phyloP scores from a whole-genome alignment of 306 rosid genomes.

The Canavalia ensiformis region DNA sequence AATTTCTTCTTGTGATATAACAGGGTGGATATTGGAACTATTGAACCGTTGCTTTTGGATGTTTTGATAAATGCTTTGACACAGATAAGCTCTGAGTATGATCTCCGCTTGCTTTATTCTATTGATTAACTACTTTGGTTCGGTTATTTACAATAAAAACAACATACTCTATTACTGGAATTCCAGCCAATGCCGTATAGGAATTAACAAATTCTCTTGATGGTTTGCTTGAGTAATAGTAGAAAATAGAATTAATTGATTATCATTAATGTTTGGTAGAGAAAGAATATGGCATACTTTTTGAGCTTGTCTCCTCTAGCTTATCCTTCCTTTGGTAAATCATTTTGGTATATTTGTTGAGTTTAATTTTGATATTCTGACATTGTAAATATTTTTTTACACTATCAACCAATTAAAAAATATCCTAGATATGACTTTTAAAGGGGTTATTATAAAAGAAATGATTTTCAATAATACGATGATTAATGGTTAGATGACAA shows the following conservation, averaged over 20 bases:
- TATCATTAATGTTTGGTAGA: background rate
- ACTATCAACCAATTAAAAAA: no score
- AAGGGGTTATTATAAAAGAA: no score
- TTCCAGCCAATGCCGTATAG: slow-evolving; percentile 31
- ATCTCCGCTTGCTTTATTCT: slow-evolving; percentile 28
- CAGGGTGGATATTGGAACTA: slow-evolving; percentile 93
- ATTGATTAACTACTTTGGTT: slow-evolving; percentile 1
- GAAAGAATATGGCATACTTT: background rate
- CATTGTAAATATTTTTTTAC: no score
- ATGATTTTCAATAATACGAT: no score
- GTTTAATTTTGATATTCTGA: no score
- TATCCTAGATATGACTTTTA: no score
- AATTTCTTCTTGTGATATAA: slow-evolving; percentile 40
- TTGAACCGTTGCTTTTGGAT: slow-evolving; percentile 83
- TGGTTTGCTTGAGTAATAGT: background rate
- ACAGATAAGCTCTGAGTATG: slow-evolving; percentile 96
- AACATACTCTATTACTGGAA: background rate
- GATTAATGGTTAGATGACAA: no score
- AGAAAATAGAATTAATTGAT: background rate
- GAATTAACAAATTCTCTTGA: background rate
- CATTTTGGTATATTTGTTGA: background rate
- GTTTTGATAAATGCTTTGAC: slow-evolving; percentile 87
- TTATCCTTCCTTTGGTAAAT: background rate
- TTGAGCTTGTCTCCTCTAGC: background rate
- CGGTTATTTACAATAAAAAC: background rate